These are phyloP conservation scores for Tripterygium wilfordii DNA, from an alignment of 177 flowering plant genomes.

Conservation along the genomic window DNA sequence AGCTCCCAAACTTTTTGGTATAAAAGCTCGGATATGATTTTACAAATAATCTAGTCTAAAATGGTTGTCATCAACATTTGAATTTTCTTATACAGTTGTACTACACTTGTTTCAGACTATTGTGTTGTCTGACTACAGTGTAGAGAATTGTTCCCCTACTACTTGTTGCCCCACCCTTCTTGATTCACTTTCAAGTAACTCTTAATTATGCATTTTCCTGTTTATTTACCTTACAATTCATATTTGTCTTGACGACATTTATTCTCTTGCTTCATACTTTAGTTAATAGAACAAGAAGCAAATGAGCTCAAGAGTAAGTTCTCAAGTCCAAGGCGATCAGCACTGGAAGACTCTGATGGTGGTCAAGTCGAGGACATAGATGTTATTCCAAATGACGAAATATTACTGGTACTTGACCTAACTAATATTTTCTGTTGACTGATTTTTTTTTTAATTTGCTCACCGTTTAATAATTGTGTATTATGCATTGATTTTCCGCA, in stretches of 20 bases:
- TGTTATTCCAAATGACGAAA: constrained; percentile 94
- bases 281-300: constrained; percentile 93
- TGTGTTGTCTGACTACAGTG: too few species aligned
- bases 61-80: too few species aligned
- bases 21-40: too few species aligned
- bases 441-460: background rate
- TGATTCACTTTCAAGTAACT: too few species aligned
- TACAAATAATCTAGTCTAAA: too few species aligned
- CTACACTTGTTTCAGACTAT: too few species aligned
- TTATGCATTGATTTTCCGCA: too few species aligned
- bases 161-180: too few species aligned
- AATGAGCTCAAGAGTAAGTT: constrained; percentile 79
- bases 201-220: background rate
- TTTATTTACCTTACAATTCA: background rate
- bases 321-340: constrained; percentile 75
- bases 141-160: too few species aligned
- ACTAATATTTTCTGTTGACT: background rate
- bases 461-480: background rate
- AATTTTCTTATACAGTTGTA: too few species aligned
- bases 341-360: constrained; percentile 72
- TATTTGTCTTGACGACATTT: background rate
- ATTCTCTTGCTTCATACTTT: background rate
- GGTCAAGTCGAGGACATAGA: constrained; percentile 88
- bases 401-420: constrained; percentile 56
- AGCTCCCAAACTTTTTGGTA: too few species aligned